Conservation (phyloP, 2,329 filamentous ascomycete species). For the Endocalyx cinctus region DNA sequence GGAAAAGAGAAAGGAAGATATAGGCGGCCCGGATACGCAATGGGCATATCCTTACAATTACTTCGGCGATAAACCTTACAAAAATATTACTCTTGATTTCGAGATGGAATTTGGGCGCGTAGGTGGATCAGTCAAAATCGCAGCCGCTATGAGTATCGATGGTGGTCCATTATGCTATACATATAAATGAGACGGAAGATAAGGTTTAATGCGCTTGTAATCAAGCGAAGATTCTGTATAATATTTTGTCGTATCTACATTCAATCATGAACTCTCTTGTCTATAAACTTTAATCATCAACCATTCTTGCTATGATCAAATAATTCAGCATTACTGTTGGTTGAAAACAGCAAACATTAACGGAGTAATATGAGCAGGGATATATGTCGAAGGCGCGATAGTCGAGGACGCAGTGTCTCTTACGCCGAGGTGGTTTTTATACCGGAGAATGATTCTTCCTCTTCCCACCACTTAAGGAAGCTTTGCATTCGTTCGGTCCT, state of each 20-base stretch:
- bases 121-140: slow-evolving; percentile 6
- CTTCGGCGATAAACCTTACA: slow-evolving; percentile 25
- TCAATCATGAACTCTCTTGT: too few species aligned
- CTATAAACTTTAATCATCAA: too few species aligned
- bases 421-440: too few species aligned
- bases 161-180: slow-evolving; percentile 9
- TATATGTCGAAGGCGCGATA: too few species aligned
- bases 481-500: slow-evolving; percentile 47
- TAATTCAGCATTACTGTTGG: too few species aligned
- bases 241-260: too few species aligned
- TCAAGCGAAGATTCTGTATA: too few species aligned
- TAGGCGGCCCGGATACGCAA: slow-evolving; percentile 27
- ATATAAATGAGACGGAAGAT: slow-evolving; percentile 8
- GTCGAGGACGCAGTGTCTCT: too few species aligned
- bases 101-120: slow-evolving; percentile 9
- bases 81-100: slow-evolving; percentile 28
- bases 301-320: too few species aligned
- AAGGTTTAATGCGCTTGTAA: background rate
- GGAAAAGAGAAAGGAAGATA: slow-evolving; percentile 21
- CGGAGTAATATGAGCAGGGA: too few species aligned
- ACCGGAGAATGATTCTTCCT: slow-evolving; percentile 37
- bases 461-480: slow-evolving; percentile 56
- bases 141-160: slow-evolving; percentile 11
- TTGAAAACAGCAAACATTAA: too few species aligned
- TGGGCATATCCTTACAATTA: slow-evolving; percentile 29